Conservation (phyloP, 1,139 yeast species). For the Lodderomyces jiufengensis region DNA sequence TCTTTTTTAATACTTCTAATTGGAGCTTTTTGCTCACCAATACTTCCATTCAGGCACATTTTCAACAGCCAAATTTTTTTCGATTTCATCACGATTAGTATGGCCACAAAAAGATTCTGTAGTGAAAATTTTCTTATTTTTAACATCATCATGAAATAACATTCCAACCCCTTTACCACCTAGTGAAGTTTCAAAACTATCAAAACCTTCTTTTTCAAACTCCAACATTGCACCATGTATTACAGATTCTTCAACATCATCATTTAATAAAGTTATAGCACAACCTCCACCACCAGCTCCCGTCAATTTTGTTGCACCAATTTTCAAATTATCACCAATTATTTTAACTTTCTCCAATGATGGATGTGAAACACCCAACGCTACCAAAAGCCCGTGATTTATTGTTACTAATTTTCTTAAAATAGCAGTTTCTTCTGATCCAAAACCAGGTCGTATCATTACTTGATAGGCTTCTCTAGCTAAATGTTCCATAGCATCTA, state of each 20-base stretch:
- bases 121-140: slow-evolving; percentile 22
- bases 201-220: slow-evolving; percentile 53
- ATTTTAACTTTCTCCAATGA: slow-evolving; percentile 69
- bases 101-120: slow-evolving; percentile 33
- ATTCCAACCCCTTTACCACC: slow-evolving; percentile 90
- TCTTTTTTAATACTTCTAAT: too few relatives aligned
- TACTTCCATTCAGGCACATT: slow-evolving; percentile 50
- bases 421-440: slow-evolving; percentile 37
- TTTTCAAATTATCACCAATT: slow-evolving; percentile 52
- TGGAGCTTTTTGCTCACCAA: slow-evolving; percentile 38
- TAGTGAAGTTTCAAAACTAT: slow-evolving; percentile 74
- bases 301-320: slow-evolving; percentile 91
- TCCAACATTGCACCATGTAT: slow-evolving; percentile 35
- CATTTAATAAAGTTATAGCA: slow-evolving; percentile 78
- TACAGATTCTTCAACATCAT: slow-evolving; percentile 31
- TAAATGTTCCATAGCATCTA: slow-evolving; percentile 68
- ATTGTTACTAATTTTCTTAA: slow-evolving; percentile 69
- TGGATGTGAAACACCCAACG: slow-evolving; percentile 93
- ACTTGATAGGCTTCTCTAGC: slow-evolving; percentile 66
- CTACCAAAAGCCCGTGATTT: slow-evolving; percentile 83
- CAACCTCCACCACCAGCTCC: slow-evolving; percentile 99
- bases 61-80: slow-evolving; percentile 42
- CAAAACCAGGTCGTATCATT: slow-evolving; percentile 52
- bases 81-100: slow-evolving; percentile 44
- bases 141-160: slow-evolving; percentile 22